Percentiles rank a stretch among this genome's conserved stretches.
Conservation (phyloP, 768 basidiomycete genomes). For the Sutorius australiensis region DNA sequence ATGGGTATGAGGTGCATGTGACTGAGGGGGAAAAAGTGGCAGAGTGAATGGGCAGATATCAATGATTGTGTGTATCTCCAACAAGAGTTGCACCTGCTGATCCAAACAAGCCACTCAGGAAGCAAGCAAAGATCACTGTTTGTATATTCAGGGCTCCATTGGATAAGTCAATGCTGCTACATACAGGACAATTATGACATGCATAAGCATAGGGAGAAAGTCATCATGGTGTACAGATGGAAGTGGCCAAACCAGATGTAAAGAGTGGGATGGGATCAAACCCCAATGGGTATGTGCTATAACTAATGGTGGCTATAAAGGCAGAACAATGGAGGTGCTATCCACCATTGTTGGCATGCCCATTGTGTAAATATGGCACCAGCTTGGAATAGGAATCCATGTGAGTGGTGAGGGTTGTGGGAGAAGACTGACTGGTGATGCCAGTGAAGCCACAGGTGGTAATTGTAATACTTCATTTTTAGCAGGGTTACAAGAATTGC, state of each 20-base stretch:
- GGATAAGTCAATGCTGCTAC: slow-evolving; percentile 11
- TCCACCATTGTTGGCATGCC: slow-evolving; percentile 55
- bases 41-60: too few relatives aligned
- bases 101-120: slow-evolving; percentile 62
- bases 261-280: slow-evolving; percentile 63
- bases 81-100: slow-evolving; percentile 72
- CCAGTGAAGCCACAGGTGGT: slow-evolving; percentile 33
- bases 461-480: slow-evolving; percentile 42
- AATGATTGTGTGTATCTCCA: slow-evolving; percentile 69
- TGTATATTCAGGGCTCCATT: slow-evolving; percentile 45
- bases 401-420: neutral
- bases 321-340: slow-evolving; percentile 42
- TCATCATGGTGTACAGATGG: slow-evolving; percentile 53
- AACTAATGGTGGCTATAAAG: slow-evolving; percentile 45
- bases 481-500: slow-evolving; percentile 39
- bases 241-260: slow-evolving; percentile 62
- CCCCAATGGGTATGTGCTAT: slow-evolving; percentile 54
- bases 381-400: slow-evolving; percentile 33
- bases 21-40: too few relatives aligned
- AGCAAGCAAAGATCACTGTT: slow-evolving; percentile 62
- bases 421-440: slow-evolving; percentile 25
- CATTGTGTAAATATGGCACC: slow-evolving; percentile 47
- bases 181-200: slow-evolving; percentile 37
- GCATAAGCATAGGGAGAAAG: slow-evolving; percentile 48
- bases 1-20: too few relatives aligned